A percentile compares a stretch with the other conserved stretches of the same genome.
Evolutionary conservation across 2,329 filamentous ascomycete genomes (phyloP).

Genomic region (Dactylellina haptotyla): DNA sequence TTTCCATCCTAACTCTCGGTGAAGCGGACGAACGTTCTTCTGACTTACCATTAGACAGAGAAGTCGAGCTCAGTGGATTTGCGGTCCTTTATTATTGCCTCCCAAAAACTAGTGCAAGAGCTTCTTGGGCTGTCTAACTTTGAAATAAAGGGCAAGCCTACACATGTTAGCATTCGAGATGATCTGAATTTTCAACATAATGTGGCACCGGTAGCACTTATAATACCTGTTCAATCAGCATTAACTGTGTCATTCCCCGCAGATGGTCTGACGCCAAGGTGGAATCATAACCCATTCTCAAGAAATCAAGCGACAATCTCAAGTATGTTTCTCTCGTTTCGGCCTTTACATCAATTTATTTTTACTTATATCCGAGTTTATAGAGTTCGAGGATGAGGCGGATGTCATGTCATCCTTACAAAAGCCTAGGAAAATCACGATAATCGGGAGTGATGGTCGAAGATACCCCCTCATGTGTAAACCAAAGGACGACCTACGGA

Average conservation of each 20-base stretch:
- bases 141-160: conserved; percentile 75
- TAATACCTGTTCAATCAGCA: conserved; percentile 87
- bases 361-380: neutral
- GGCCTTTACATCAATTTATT: neutral
- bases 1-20: neutral
- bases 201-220: conserved; percentile 80
- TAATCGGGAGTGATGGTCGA: conserved; percentile 87
- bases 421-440: conserved; percentile 87
- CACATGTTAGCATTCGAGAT: conserved; percentile 77
- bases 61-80: conserved; percentile 20
- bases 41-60: conserved; percentile 61
- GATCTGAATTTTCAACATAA: conserved; percentile 87
- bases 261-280: conserved; percentile 75
- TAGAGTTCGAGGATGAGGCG: conserved; percentile 82
- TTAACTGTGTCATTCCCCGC: conserved; percentile 82
- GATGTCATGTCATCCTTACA: conserved; percentile 90
- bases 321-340: conserved; percentile 59
- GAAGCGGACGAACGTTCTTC: neutral
- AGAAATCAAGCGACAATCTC: conserved; percentile 84
- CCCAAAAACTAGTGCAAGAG: conserved; percentile 39
- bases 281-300: conserved; percentile 83
- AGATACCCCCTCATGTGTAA: conserved; percentile 93
- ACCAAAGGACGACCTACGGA: conserved; percentile 95
- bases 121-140: conserved; percentile 79
- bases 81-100: conserved; percentile 80